Percentiles rank a stretch among this genome's conserved stretches.
These are phyloP conservation scores for Claviceps cyperi DNA, from an alignment of 2,329 filamentous ascomycete species.

Conservation along the genomic window DNA sequence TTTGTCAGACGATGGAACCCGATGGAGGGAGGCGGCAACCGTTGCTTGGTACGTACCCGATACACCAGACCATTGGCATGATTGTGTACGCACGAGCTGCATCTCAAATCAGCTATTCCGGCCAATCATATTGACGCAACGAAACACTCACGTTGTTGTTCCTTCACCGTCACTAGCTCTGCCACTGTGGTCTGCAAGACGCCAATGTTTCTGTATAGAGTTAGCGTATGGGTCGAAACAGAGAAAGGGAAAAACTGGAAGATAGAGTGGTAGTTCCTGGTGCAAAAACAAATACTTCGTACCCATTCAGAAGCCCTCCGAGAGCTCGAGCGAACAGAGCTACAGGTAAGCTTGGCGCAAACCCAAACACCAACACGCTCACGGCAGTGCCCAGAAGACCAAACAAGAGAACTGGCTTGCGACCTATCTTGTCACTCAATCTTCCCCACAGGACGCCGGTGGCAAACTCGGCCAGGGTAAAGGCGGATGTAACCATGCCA, in stretches of 20 bases:
- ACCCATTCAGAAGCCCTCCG: constrained; percentile 87
- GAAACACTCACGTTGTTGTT: constrained; percentile 63
- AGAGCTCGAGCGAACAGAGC: constrained; percentile 79
- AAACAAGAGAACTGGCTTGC: constrained; percentile 81
- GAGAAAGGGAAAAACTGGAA: no score
- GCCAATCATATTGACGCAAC: not conserved
- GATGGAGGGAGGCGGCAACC: not conserved
- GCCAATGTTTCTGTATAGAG: constrained; percentile 62
- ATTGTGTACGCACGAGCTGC: constrained; percentile 83
- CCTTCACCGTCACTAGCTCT: constrained; percentile 82
- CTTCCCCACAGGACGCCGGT: constrained; percentile 88
- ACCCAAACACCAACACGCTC: constrained; percentile 87
- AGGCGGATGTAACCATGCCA: constrained; percentile 90
- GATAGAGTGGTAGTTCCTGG: no score
- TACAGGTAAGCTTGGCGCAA: constrained; percentile 66
- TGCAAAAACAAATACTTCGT: constrained; percentile 20
- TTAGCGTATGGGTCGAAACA: not conserved
- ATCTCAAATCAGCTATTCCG: not conserved
- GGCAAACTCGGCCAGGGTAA: constrained; percentile 89
- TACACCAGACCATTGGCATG: constrained; percentile 96
- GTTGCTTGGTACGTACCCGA: constrained; percentile 47
- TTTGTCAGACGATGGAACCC: constrained; percentile 1
- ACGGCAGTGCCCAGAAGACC: constrained; percentile 84
- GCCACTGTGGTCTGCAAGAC: constrained; percentile 91
- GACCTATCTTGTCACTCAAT: constrained; percentile 78